Percentiles rank a stretch among this genome's conserved stretches.
Conservation (phyloP, 768 basidiomycete genomes). For the Phlebiopsis flavidoalba region DNA sequence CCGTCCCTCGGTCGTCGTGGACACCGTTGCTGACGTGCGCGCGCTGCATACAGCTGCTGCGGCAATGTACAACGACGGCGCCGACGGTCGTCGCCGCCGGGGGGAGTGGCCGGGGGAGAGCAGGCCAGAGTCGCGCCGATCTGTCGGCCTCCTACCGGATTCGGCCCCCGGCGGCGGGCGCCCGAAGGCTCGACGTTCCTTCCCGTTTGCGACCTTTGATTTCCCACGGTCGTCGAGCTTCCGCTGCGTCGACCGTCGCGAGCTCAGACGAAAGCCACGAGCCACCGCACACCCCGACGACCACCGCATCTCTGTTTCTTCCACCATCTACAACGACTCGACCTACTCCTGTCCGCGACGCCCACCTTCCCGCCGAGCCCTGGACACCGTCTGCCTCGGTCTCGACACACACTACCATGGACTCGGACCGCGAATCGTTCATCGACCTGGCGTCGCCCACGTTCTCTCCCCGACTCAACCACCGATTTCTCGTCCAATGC, state of each 20-base stretch:
- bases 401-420: slow-evolving; percentile 17
- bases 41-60: neutral
- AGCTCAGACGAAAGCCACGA: slow-evolving; percentile 18
- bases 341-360: slow-evolving; percentile 2
- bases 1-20: neutral
- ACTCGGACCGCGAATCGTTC: slow-evolving; percentile 39
- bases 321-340: slow-evolving; percentile 9
- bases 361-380: slow-evolving; percentile 7
- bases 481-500: slow-evolving; percentile 9
- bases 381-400: neutral
- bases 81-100: neutral
- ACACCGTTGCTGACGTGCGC: slow-evolving; percentile 4
- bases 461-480: slow-evolving; percentile 13
- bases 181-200: neutral
- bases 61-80: neutral
- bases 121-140: slow-evolving; percentile 5
- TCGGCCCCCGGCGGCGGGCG: neutral
- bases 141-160: neutral
- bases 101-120: slow-evolving; percentile 1
- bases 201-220: neutral
- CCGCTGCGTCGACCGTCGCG: slow-evolving; percentile 6
- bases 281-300: slow-evolving; percentile 18
- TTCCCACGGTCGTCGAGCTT: slow-evolving; percentile 9
- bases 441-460: slow-evolving; percentile 40
- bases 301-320: slow-evolving; percentile 11